These are phyloP conservation scores for Apiosordaria backusii DNA, from an alignment of 495 filamentous ascomycete species.

Conservation along the genomic window DNA sequence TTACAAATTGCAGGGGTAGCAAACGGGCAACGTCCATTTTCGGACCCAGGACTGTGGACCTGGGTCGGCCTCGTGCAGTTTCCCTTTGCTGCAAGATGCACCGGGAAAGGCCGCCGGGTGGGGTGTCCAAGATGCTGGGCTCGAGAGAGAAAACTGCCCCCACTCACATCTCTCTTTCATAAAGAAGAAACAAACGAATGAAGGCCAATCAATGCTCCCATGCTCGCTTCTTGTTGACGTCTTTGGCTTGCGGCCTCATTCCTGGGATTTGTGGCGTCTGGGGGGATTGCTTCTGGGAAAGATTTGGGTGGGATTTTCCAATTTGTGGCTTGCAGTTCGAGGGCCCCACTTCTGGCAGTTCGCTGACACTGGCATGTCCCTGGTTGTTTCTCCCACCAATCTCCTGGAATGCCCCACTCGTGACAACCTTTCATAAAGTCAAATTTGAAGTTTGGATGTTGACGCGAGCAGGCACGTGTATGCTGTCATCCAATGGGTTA, in stretches of 20 bases:
- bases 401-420: not conserved
- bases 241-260: not conserved
- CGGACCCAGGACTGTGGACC: conserved; percentile 23
- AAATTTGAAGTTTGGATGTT: no score
- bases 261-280: not conserved
- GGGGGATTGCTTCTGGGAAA: not conserved
- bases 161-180: not conserved
- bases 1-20: conserved; percentile 22
- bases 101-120: conserved; percentile 26
- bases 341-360: not conserved
- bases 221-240: not conserved
- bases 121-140: not conserved
- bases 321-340: not conserved
- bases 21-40: conserved; percentile 15
- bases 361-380: not conserved
- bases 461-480: not conserved
- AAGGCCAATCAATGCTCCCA: not conserved
- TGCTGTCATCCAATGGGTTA: not conserved
- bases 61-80: conserved; percentile 18
- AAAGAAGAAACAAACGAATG: not conserved
- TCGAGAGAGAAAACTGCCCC: not conserved
- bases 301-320: not conserved
- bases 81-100: conserved; percentile 6
- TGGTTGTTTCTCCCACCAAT: not conserved
- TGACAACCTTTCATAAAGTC: not conserved